phyloP scores from a whole-genome alignment of 768 basidiomycete species.

The Trametes maxima region DNA sequence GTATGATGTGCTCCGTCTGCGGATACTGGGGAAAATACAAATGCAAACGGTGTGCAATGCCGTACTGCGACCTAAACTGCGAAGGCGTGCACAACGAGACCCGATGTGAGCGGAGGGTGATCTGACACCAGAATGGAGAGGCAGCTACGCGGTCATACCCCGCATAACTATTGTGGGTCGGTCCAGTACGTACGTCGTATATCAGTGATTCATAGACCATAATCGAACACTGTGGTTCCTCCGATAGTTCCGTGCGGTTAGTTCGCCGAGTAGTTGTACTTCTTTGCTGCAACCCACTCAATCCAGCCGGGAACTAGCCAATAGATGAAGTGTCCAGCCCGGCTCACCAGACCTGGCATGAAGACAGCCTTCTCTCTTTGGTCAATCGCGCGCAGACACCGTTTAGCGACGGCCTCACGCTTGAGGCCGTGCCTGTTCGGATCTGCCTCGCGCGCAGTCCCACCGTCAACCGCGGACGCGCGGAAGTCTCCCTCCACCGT shows the following conservation, averaged over 20 bases:
- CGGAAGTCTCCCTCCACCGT: constrained; percentile 81
- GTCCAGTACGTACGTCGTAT: neutral
- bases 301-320: constrained; percentile 64
- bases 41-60: constrained; percentile 75
- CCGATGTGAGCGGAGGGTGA: constrained; percentile 73
- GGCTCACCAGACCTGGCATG: constrained; percentile 51
- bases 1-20: constrained; percentile 81
- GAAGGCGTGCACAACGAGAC: constrained; percentile 77
- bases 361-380: constrained; percentile 56
- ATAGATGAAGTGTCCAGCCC: constrained; percentile 55
- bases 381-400: constrained; percentile 66
- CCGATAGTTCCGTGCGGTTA: neutral
- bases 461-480: constrained; percentile 73
- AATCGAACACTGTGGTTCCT: neutral
- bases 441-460: constrained; percentile 45
- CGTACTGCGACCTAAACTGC: constrained; percentile 77
- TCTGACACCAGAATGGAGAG: constrained; percentile 37
- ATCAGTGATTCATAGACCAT: neutral
- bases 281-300: constrained; percentile 58
- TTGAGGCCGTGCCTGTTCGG: constrained; percentile 63
- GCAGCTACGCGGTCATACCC: no score
- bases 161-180: neutral
- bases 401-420: constrained; percentile 57
- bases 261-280: constrained; percentile 56
- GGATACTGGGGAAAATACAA: constrained; percentile 83